Percentiles rank a stretch among this genome's conserved stretches.
Evolutionary conservation across 305 asterid species (phyloP).

Genomic region (Solanum hybrid): DNA sequence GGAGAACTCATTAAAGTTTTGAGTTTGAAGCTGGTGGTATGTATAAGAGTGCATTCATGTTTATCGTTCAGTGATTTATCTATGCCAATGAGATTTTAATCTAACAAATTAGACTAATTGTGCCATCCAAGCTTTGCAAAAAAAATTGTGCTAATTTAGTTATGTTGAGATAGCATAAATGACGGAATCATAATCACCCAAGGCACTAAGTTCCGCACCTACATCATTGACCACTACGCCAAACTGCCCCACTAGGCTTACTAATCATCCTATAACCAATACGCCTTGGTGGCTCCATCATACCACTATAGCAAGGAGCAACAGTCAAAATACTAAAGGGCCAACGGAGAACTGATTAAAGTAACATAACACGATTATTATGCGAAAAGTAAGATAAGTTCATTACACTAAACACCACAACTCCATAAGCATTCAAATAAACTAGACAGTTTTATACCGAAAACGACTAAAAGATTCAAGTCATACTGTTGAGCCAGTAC

Average conservation of each 20-base stretch:
- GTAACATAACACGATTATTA: neutral
- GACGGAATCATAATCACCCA: neutral
- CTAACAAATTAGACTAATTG: neutral
- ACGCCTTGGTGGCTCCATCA: neutral
- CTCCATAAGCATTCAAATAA: neutral
- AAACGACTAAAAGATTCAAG: neutral
- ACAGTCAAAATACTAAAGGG: neutral
- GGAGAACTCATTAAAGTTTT: neutral
- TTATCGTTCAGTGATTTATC: neutral
- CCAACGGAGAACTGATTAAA: neutral
- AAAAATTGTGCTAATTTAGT: neutral
- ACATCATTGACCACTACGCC: neutral
- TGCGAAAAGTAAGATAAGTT: neutral
- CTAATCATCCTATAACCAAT: neutral
- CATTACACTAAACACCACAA: neutral
- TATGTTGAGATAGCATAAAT: neutral
- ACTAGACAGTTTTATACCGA: neutral
- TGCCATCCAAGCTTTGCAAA: neutral
- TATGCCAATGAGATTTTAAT: neutral
- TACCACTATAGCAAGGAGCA: neutral
- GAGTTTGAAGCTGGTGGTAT: neutral
- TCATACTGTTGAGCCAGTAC: conserved; percentile 1
- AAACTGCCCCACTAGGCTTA: neutral
- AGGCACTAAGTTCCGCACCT: neutral
- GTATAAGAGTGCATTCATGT: neutral